A percentile compares a stretch with the other conserved stretches of the same genome.
These are phyloP conservation scores for Neocatenulostroma microsporum DNA, from an alignment of 2,329 filamentous ascomycete genomes.

Conservation along the genomic window DNA sequence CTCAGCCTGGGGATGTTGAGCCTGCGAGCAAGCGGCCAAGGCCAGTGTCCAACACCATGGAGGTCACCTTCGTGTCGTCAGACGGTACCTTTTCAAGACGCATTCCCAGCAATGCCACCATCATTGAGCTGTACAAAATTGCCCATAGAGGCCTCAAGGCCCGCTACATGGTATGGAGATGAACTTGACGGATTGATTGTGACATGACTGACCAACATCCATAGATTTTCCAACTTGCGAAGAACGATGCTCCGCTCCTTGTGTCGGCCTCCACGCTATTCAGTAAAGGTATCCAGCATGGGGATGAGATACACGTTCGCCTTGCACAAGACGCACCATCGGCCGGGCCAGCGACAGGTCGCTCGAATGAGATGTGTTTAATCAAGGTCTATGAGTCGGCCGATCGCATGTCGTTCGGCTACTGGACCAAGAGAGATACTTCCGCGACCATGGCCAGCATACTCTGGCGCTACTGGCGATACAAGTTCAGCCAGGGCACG, in stretches of 20 bases:
- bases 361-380: constrained; percentile 8
- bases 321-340: no score
- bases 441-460: constrained; percentile 14
- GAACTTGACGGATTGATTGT: no score
- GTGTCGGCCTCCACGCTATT: constrained; percentile 1
- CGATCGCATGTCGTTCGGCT: constrained; percentile 12
- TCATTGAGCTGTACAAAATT: constrained; percentile 21
- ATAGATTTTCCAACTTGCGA: constrained; percentile 22
- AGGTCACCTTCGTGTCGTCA: constrained; percentile 13
- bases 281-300: no score
- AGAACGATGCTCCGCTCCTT: constrained; percentile 6
- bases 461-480: constrained; percentile 23
- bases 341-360: background rate
- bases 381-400: constrained; percentile 15
- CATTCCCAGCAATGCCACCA: constrained; percentile 4
- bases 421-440: constrained; percentile 20
- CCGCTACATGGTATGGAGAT: constrained; percentile 14
- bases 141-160: constrained; percentile 24
- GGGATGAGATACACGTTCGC: no score
- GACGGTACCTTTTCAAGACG: constrained; percentile 12
- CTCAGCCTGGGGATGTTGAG: no score
- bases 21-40: no score
- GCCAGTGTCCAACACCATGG: constrained; percentile 1
- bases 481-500: no score
- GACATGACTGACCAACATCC: no score